These are phyloP conservation scores for Geranomyces michiganensis DNA, from an alignment of 192 early-diverging fungal genomes.

Conservation along the genomic window DNA sequence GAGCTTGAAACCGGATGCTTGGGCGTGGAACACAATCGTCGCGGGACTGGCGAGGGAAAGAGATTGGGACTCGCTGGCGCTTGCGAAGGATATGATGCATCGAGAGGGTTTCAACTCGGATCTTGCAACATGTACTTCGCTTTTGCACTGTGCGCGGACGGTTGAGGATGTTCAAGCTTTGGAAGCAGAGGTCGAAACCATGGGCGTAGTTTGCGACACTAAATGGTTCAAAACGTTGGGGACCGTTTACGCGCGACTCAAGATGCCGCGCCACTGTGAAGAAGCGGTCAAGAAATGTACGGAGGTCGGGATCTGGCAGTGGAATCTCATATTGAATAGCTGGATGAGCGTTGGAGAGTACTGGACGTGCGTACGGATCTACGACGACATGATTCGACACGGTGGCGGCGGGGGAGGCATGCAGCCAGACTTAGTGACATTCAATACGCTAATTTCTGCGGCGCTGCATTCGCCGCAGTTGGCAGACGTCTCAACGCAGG, in stretches of 20 bases:
- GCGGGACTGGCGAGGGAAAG: slow-evolving; percentile 12
- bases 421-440: slow-evolving; percentile 16
- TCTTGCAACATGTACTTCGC: slow-evolving; percentile 18
- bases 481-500: not conserved
- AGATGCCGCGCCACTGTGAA: slow-evolving; percentile 19
- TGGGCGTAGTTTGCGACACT: not conserved
- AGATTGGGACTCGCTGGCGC: not conserved
- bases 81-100: not conserved
- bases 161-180: slow-evolving; percentile 3
- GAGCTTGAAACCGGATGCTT: slow-evolving; percentile 11
- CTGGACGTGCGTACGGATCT: slow-evolving; percentile 1
- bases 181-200: not conserved
- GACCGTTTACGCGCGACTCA: slow-evolving; percentile 17
- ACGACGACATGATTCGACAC: slow-evolving; percentile 6
- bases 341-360: slow-evolving; percentile 21
- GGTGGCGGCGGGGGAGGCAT: not conserved
- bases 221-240: not conserved
- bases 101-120: slow-evolving; percentile 1
- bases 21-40: slow-evolving; percentile 31
- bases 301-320: not conserved
- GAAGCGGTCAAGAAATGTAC: not conserved
- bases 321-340: slow-evolving; percentile 18
- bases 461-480: not conserved
- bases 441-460: slow-evolving; percentile 17
- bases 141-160: slow-evolving; percentile 9